These are phyloP conservation scores for Boletellus emodensis DNA, from an alignment of 768 basidiomycete genomes.

Conservation along the genomic window DNA sequence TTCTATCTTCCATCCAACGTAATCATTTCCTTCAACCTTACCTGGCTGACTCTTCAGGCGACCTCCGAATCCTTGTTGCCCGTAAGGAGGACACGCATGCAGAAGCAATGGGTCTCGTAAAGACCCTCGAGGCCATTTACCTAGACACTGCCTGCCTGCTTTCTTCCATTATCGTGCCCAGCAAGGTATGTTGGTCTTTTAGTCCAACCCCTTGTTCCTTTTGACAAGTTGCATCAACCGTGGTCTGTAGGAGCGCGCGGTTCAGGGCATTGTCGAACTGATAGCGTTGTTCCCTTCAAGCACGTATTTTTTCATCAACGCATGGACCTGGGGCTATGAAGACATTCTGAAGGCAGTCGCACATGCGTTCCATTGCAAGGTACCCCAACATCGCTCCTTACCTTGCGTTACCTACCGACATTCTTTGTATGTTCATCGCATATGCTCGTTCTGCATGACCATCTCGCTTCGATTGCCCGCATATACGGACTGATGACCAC, in stretches of 20 bases:
- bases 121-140: slow-evolving; percentile 70
- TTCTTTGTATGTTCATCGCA: background rate
- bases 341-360: slow-evolving; percentile 79
- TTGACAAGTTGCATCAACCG: background rate
- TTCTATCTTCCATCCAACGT: slow-evolving; percentile 59
- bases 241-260: slow-evolving; percentile 54
- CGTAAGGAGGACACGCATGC: slow-evolving; percentile 20
- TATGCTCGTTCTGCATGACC: background rate
- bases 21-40: slow-evolving; percentile 76
- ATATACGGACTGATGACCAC: slow-evolving; percentile 10
- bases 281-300: slow-evolving; percentile 62
- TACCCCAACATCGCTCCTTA: slow-evolving; percentile 19
- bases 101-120: slow-evolving; percentile 31
- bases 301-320: slow-evolving; percentile 82
- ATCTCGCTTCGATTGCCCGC: background rate
- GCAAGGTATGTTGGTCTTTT: slow-evolving; percentile 44
- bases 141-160: slow-evolving; percentile 77
- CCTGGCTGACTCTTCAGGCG: slow-evolving; percentile 36
- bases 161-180: slow-evolving; percentile 46
- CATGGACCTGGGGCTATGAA: slow-evolving; percentile 98
- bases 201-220: background rate
- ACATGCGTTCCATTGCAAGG: slow-evolving; percentile 59
- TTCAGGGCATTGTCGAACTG: slow-evolving; percentile 60
- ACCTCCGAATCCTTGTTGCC: slow-evolving; percentile 23
- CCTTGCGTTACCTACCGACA: background rate